These are phyloP conservation scores for Boletus sp. DNA, from an alignment of 1,284 basidiomycete species.

Conservation along the genomic window DNA sequence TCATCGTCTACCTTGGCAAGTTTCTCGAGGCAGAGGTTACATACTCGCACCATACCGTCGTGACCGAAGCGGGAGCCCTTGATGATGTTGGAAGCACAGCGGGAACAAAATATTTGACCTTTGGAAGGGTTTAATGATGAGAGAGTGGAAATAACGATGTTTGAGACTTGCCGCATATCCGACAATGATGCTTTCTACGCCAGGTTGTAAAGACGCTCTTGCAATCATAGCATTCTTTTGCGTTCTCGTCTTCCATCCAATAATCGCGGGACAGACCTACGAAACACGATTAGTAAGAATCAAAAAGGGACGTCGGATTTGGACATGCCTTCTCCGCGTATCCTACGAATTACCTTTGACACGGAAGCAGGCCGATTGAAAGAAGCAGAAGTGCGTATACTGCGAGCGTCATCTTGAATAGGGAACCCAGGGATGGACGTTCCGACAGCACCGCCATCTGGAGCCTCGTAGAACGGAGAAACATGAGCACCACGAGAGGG, in stretches of 20 bases:
- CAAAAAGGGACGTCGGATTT: neutral
- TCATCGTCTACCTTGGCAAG: slow-evolving; percentile 80
- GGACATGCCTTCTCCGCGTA: slow-evolving; percentile 79
- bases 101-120: slow-evolving; percentile 92
- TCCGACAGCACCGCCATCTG: slow-evolving; percentile 64
- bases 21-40: slow-evolving; percentile 93
- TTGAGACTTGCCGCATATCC: slow-evolving; percentile 78
- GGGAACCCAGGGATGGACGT: slow-evolving; percentile 84
- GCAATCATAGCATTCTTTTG: slow-evolving; percentile 95
- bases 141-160: neutral
- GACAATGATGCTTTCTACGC: slow-evolving; percentile 93
- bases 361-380: slow-evolving; percentile 78
- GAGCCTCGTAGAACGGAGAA: slow-evolving; percentile 55
- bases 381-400: slow-evolving; percentile 73
- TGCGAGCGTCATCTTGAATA: slow-evolving; percentile 80
- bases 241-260: slow-evolving; percentile 98
- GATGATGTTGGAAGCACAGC: slow-evolving; percentile 97
- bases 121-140: slow-evolving; percentile 13
- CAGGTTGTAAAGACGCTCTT: slow-evolving; percentile 90
- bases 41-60: slow-evolving; percentile 90
- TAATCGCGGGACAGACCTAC: slow-evolving; percentile 84
- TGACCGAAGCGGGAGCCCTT: slow-evolving; percentile 94
- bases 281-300: slow-evolving; percentile 18
- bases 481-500: slow-evolving; percentile 55
- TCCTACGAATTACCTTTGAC: slow-evolving; percentile 85